Percentiles rank a stretch among this genome's conserved stretches.
phyloP scores from a whole-genome alignment of 768 basidiomycete species.

The Neoboletus brunneissimus region DNA sequence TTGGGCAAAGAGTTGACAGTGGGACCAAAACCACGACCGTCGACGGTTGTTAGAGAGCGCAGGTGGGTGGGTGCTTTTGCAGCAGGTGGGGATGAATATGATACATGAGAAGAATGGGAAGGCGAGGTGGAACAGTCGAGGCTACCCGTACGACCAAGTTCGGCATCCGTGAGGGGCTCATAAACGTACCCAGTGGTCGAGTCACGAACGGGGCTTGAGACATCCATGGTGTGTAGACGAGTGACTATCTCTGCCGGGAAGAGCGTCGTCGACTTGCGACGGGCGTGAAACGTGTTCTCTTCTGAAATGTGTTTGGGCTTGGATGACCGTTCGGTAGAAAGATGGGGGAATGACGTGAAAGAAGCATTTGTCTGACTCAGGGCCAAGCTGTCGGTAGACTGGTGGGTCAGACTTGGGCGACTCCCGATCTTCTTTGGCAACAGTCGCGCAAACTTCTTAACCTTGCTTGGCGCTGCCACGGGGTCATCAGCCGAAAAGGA shows the following conservation, averaged over 20 bases:
- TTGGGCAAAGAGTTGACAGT: background rate
- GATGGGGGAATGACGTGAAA: constrained; percentile 26
- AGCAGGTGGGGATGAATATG: constrained; percentile 7
- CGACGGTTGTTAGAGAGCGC: constrained; percentile 24
- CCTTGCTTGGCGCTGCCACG: constrained; percentile 21
- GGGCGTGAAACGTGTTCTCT: constrained; percentile 35
- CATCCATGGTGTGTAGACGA: constrained; percentile 32
- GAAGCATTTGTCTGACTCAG: constrained; percentile 25
- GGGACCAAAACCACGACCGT: constrained; percentile 10
- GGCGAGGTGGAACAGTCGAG: constrained; percentile 8
- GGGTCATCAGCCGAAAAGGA: constrained; percentile 26
- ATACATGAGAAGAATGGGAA: constrained; percentile 16
- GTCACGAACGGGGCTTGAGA: constrained; percentile 24
- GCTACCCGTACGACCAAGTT: constrained; percentile 19
- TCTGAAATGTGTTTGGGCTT: constrained; percentile 27
- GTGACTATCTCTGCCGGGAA: constrained; percentile 29
- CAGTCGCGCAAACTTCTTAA: constrained; percentile 28
- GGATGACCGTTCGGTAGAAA: constrained; percentile 21
- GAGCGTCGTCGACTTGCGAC: constrained; percentile 34
- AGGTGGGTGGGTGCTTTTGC: constrained; percentile 14
- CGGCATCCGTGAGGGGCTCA: constrained; percentile 31
- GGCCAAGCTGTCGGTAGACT: constrained; percentile 26
- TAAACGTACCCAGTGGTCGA: constrained; percentile 24
- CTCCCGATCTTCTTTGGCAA: constrained; percentile 33
- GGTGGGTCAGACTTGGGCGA: constrained; percentile 27